A percentile compares a stretch with the other conserved stretches of the same genome.
phyloP scores from a whole-genome alignment of 2,329 filamentous ascomycete genomes.

The Hortaea werneckii region DNA sequence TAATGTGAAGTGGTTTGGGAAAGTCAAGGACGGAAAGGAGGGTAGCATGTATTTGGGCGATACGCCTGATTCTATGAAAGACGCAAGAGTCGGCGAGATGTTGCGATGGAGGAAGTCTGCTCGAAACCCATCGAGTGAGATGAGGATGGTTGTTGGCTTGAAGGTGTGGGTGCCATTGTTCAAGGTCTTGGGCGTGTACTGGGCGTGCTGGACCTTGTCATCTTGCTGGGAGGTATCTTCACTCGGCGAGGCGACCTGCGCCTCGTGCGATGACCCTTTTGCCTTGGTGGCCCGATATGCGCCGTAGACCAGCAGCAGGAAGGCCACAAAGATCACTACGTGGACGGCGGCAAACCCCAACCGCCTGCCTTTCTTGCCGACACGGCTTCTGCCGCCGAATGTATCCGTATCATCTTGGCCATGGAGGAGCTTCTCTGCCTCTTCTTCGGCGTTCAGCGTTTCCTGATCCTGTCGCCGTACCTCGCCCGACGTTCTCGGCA shows the following conservation, averaged over 20 bases:
- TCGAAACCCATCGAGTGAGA: slow-evolving; percentile 91
- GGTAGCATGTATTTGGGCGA: slow-evolving; percentile 89
- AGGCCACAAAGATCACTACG: slow-evolving; percentile 40
- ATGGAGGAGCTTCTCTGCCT: slow-evolving; percentile 33
- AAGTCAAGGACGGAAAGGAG: slow-evolving; percentile 91
- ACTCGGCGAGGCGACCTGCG: background rate
- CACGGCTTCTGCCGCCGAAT: slow-evolving; percentile 4
- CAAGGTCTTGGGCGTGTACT: slow-evolving; percentile 22
- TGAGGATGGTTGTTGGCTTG: slow-evolving; percentile 80
- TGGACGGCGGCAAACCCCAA: slow-evolving; percentile 32
- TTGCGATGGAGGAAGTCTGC: slow-evolving; percentile 82
- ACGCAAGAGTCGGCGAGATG: slow-evolving; percentile 70
- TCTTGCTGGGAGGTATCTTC: background rate
- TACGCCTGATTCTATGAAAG: slow-evolving; percentile 71
- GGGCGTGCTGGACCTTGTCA: slow-evolving; percentile 1
- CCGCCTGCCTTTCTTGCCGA: slow-evolving; percentile 29
- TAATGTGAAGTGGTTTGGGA: slow-evolving; percentile 87
- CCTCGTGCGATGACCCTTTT: background rate
- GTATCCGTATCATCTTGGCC: slow-evolving; percentile 10
- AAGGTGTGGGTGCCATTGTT: slow-evolving; percentile 85
- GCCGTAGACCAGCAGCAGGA: slow-evolving; percentile 45
- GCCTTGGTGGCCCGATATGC: slow-evolving; percentile 45
- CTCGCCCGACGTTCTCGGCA: slow-evolving; percentile 8
- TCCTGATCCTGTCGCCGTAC: slow-evolving; percentile 23
- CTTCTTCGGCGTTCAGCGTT: slow-evolving; percentile 31